Evolutionary conservation across 306 rosid species (phyloP), one percentile per base, ranked within the genome.

Genomic region (Quercus cerris): DNA sequence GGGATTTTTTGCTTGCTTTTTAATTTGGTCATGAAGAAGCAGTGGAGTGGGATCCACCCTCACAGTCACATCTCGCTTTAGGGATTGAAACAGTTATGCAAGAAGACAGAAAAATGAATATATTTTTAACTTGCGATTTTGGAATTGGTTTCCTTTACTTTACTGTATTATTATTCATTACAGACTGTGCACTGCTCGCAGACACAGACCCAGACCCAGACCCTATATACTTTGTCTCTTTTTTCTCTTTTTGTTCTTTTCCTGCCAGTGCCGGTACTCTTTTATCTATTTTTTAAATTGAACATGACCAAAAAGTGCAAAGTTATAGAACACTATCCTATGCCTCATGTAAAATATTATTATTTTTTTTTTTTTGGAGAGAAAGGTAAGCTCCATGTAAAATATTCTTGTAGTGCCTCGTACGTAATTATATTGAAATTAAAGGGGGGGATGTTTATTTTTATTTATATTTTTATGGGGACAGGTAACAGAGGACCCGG

Each of bases 401-500:
- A 14, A 2, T 15, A 14, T n/a, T 3, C 18, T 6, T 67, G 5
- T 14, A 76, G 41, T 80, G 84, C 18, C 67, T 78, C 70, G 17
- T 49, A 5, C 22, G 85, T 83, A 79, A 77, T 76, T 71, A n/a
- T 52, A 1, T 13, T 3, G 30, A 87, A 72, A 30, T 3, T 58
- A 6, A 77, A 56, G 82, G 78, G 75, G 78, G 78, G 76, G 75
- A 41, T 76, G 17, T 70, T 41, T 41, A 41, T 41, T 41, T 41
- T 38, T 38, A 38, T 38, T 7, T 38, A 38, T 49, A 20, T 35
- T 49, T 18, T 9, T 0, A 10, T 33, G 9, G 11, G 14, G 1
- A 61, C 86, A 94, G 98, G 97, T 6, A 94, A 94, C 81, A 75
- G 98, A 76, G 98, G 98, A 38, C 98, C 98, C 0, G 97, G 98